These are phyloP conservation scores for Yamadazyma pseudoaaseri DNA, from an alignment of 1,139 yeast genomes.

Conservation along the genomic window DNA sequence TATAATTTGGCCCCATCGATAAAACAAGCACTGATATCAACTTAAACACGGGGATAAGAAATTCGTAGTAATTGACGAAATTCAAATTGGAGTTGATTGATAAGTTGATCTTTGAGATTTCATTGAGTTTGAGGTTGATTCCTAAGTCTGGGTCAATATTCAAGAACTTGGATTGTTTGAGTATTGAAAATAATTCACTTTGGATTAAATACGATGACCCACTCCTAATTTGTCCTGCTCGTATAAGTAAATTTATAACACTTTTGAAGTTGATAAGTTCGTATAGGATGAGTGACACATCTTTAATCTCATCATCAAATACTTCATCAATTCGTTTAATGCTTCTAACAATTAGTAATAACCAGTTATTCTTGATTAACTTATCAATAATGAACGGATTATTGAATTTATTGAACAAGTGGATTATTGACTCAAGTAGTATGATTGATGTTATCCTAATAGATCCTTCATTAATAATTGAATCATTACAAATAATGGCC, in stretches of 20 bases:
- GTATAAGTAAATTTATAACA: slow-evolving; percentile 62
- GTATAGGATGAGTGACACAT: slow-evolving; percentile 44
- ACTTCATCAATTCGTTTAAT: slow-evolving; percentile 69
- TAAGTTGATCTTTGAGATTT: slow-evolving; percentile 37
- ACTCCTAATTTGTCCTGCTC: slow-evolving; percentile 70
- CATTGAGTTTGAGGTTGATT: slow-evolving; percentile 40
- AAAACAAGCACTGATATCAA: slow-evolving; percentile 64
- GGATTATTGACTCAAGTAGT: slow-evolving; percentile 67
- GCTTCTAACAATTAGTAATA: slow-evolving; percentile 64
- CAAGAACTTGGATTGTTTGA: slow-evolving; percentile 58
- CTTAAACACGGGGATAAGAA: slow-evolving; percentile 77
- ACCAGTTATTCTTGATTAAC: slow-evolving; percentile 63
- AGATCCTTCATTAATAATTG: slow-evolving; percentile 75
- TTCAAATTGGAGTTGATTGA: slow-evolving; percentile 53
- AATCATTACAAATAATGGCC: slow-evolving; percentile 71
- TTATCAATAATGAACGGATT: slow-evolving; percentile 58
- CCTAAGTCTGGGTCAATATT: slow-evolving; percentile 81
- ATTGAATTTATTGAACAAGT: slow-evolving; percentile 43
- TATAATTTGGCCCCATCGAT: slow-evolving; percentile 79
- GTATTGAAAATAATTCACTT: slow-evolving; percentile 64
- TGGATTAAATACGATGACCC: slow-evolving; percentile 81
- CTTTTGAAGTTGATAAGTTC: slow-evolving; percentile 79
- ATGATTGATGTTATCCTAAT: slow-evolving; percentile 75
- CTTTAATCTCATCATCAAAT: slow-evolving; percentile 19
- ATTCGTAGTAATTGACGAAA: slow-evolving; percentile 50